A percentile compares a stretch with the other conserved stretches of the same genome.
Evolutionary conservation across 345 rosid species (phyloP).

Genomic region (Gossypium sturtianum): DNA sequence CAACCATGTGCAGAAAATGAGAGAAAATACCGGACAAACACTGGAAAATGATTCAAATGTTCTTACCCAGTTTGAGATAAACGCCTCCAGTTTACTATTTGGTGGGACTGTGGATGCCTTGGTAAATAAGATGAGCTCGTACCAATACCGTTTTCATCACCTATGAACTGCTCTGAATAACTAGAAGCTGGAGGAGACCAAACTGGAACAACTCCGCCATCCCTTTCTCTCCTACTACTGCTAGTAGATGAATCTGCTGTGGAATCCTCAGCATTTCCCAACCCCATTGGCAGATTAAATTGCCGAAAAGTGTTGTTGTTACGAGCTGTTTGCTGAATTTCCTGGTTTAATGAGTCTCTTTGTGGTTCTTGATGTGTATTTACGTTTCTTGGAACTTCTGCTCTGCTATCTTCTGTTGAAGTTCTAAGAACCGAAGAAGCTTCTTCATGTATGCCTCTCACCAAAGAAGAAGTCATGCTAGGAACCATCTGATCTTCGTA

Average conservation of each 20-base stretch:
- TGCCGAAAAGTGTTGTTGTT: slow-evolving; percentile 31
- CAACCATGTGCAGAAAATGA: neutral
- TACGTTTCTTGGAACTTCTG: slow-evolving; percentile 74
- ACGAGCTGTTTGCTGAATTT: slow-evolving; percentile 27
- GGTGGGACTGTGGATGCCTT: slow-evolving; percentile 76
- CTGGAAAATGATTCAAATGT: neutral
- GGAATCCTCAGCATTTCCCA: slow-evolving; percentile 65
- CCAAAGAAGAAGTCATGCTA: slow-evolving; percentile 71
- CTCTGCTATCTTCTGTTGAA: slow-evolving; percentile 56
- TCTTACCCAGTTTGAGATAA: slow-evolving; percentile 87
- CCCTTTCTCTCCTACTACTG: slow-evolving; percentile 74
- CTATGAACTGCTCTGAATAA: slow-evolving; percentile 69
- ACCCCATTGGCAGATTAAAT: slow-evolving; percentile 36
- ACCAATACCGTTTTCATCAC: slow-evolving; percentile 77
- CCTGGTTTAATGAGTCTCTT: slow-evolving; percentile 37
- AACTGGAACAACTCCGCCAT: slow-evolving; percentile 89
- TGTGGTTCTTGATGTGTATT: slow-evolving; percentile 49
- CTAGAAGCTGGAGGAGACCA: slow-evolving; percentile 76
- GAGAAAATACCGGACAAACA: no score
- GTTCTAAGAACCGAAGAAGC: slow-evolving; percentile 51
- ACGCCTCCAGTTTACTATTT: slow-evolving; percentile 74
- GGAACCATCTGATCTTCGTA: slow-evolving; percentile 99
- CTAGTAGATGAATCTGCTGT: slow-evolving; percentile 86
- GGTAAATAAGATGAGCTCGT: slow-evolving; percentile 70
- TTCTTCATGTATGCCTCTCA: slow-evolving; percentile 73